Evolutionary conservation across 495 filamentous ascomycete species (phyloP), one percentile per base, ranked within the genome.

Genomic region (Neurospora intermedia): DNA sequence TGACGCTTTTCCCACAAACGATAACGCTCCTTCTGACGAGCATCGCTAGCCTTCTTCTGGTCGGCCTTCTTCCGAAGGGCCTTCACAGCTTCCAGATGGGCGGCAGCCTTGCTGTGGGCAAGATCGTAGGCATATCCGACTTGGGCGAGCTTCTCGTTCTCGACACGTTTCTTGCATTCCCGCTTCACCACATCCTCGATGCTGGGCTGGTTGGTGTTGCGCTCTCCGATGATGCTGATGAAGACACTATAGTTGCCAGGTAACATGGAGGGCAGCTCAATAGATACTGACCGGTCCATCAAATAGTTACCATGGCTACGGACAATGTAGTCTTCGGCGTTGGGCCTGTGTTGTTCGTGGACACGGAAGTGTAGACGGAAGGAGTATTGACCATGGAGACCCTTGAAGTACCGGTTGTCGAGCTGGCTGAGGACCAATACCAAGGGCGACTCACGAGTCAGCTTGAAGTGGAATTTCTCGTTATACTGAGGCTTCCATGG

Each of bases 351-450:
- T 16, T 81, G 80, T 69, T 85, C 81, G 77, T 98, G 91, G 0
- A 98, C 78, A n/a, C 94, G 88, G 84, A 97, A 98, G 72, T 94
- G 90, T n/a, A 97, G 84, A 18, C 89, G 81, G 82, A 94, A 98
- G 27, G 78, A 83, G 76, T 96, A 98, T 79, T 95, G 91, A 35
- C 94, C 95, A 39, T 87, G 84, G 1, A 98, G 86, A 3, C 94
- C 94, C 77, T 85, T 87, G 83, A 93, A 98, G 78, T 97, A 98
- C 6, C 94, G 89, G 62, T 89, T 85, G 79, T 98, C 95, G 23
- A 97, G 89, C 83, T 97, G 93, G 18, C 89, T 91, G 38, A 98
- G 85, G n/a, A 94, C 91, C 43, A 98, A 86, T 59, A 97, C 91
- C 1, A 93, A 85, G 0, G 91, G 90, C 6, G 91, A 88, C 45